Conservation (phyloP, 768 basidiomycete species). For the Leccinum incarnatum region DNA sequence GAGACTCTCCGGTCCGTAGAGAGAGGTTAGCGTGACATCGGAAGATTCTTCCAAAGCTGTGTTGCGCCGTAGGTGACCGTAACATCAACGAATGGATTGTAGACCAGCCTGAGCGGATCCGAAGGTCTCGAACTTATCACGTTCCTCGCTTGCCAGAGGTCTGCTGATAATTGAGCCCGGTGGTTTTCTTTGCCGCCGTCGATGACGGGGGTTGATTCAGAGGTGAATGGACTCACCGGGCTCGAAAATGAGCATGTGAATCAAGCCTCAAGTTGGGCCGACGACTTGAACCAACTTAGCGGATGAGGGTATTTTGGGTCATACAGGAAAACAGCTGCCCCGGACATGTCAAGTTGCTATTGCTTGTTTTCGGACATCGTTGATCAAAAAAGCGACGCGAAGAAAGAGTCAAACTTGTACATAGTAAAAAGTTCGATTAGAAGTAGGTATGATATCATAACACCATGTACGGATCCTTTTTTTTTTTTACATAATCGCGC, state of each 20-base stretch:
- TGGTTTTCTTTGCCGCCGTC: not conserved
- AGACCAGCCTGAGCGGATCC: not conserved
- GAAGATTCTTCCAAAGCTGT: not conserved
- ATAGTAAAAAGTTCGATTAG: not conserved
- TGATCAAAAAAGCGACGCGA: not conserved
- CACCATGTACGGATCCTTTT: not conserved
- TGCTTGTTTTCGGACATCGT: not conserved
- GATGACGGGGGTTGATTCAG: not conserved
- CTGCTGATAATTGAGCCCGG: not conserved
- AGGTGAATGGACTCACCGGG: not conserved
- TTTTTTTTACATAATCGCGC: not conserved
- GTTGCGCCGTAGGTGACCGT: not conserved
- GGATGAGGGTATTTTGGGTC: not conserved
- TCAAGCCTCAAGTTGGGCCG: not conserved
- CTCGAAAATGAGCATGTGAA: not conserved
- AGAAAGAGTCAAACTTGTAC: not conserved
- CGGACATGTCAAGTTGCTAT: not conserved
- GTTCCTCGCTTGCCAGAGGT: not conserved
- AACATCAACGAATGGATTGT: not conserved
- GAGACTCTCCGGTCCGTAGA: not conserved
- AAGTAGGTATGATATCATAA: not conserved
- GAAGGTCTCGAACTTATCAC: not conserved
- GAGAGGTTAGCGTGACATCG: not conserved
- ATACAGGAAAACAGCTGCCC: not conserved
- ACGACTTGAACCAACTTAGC: not conserved